Conservation (phyloP, 805 yeast genomes). For the Kuraishia capsulata region DNA sequence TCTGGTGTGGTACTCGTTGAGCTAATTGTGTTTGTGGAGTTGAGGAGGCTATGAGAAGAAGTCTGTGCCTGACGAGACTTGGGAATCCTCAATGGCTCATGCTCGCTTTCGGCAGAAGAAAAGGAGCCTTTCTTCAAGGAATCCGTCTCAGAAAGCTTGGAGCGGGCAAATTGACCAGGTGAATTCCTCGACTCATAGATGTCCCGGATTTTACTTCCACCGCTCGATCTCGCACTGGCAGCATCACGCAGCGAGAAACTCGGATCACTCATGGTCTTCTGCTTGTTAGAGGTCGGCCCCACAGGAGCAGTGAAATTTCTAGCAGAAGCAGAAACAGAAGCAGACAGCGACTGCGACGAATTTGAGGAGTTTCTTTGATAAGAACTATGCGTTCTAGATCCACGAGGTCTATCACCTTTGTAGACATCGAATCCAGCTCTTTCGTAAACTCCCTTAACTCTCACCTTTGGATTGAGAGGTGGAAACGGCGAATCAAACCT, state of each 20-base stretch:
- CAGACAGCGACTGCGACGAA: too few relatives aligned
- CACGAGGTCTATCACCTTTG: constrained; percentile 13
- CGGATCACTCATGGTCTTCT: neutral
- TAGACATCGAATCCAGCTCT: constrained; percentile 73
- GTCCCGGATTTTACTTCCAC: neutral
- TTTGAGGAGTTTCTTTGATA: neutral
- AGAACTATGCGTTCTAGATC: neutral
- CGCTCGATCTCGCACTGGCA: too few relatives aligned
- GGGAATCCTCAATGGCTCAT: neutral
- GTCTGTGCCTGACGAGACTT: neutral
- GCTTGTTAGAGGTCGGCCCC: neutral
- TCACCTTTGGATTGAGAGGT: constrained; percentile 51
- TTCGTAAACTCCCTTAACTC: constrained; percentile 66
- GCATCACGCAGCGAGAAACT: neutral
- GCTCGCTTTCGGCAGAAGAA: neutral
- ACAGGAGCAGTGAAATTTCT: constrained; percentile 3
- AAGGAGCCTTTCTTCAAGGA: too few relatives aligned
- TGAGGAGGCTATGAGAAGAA: neutral
- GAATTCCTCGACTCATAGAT: neutral
- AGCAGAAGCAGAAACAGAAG: neutral
- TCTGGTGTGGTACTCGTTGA: neutral
- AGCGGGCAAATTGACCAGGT: neutral
- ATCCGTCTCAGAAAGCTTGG: too few relatives aligned
- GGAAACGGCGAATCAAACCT: constrained; percentile 54
- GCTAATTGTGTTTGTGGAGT: neutral